Evolutionary conservation across 176 grass and related monocot genomes (phyloP).

Genomic region (sorghum (Sorghum bicolor)): Sorghum_bicolor_NCBIv3 NC_012870.2:24877001-24877500

Average conservation of each 20-base stretch:
- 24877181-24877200: neutral
- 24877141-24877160: neutral
- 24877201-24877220: neutral
- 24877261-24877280: neutral
- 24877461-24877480: too few species aligned
- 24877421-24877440: too few species aligned
- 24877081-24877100: neutral
- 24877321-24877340: neutral
- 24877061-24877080: constrained; percentile 9
- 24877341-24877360: too few species aligned
- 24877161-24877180: neutral
- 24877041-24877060: neutral
- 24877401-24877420: too few species aligned
- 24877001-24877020: neutral
- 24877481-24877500: too few species aligned
- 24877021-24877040: neutral
- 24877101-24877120: constrained; percentile 4
- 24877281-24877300: neutral
- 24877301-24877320: neutral
- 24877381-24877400: too few species aligned
- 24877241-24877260: neutral
- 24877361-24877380: too few species aligned
- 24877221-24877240: neutral
- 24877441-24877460: too few species aligned
- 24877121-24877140: constrained; percentile 15